Base-by-base conservation (phyloP, 2,329 filamentous ascomycete species). In the Pseudogymnoascus sp. region DNA sequence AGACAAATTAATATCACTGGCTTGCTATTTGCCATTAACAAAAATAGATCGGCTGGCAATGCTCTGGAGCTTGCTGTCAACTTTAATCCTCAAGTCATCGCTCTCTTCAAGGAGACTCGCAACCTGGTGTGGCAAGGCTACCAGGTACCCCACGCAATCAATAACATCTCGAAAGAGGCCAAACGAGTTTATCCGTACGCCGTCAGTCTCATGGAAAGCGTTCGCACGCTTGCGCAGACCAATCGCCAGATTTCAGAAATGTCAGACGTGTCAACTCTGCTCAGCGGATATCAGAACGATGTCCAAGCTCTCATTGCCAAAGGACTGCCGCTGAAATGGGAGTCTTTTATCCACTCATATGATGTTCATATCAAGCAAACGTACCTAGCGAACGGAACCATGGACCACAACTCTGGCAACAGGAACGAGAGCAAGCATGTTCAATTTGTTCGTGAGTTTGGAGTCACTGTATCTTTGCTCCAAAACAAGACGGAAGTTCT, bases 161-260 rank as follows among this genome's bases (percentile, higher is more conserved):
- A 89, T 76, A 97, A 91, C 67, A 91, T 96, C 62, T 96, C 96
- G 0, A 99, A 97, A 75, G 95, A 99, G 74, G 96, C 95, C n/a
- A 96, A 97, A 77, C 86, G 95, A 62, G 95, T 99, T 3, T 99
- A 99, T 70, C 95, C 95, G 0, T 99, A 96, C 72, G 95, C 96
- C 23, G 93, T 99, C 68, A 97, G 93, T 72, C 78, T 99, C 68
- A 99, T 99, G 92, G 95, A 99, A 77, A 97, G 92, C 71, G 91
- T 97, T n/a, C 86, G 93, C 64, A 97, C 92, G 0, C 88, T 96
- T 67, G 85, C 91, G 1, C 93, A 97, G 76, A 97, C 92, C 0
- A 88, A 89, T 69, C 87, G 91, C 31, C 86, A 90, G 60, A 96
- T 99, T 65, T 81, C 86, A 16, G 85, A 89, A 62, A 93, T 99